Evolutionary conservation across 305 asterid species (phyloP).

Genomic region (Solanum hybrid): DNA sequence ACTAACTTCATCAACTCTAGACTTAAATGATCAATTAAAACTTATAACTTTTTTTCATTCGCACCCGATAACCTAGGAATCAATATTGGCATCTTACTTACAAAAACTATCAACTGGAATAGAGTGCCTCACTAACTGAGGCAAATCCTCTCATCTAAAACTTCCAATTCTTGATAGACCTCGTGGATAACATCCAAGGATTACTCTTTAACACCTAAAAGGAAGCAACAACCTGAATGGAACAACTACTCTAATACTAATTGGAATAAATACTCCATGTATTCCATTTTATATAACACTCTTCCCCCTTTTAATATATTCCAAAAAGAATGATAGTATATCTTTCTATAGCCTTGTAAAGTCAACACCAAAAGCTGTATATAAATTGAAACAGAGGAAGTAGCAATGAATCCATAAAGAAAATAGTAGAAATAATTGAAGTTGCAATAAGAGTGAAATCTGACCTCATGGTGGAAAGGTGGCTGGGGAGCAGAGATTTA

Average conservation of each 20-base stretch:
- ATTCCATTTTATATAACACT: background rate
- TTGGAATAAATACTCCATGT: background rate
- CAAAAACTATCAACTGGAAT: background rate
- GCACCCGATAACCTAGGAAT: background rate
- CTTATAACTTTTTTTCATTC: background rate
- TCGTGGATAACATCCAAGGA: background rate
- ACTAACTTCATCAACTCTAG: background rate
- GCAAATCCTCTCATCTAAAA: background rate
- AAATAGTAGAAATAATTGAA: background rate
- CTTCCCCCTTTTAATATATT: background rate
- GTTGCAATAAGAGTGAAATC: constrained; percentile 1
- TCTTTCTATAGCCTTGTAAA: background rate
- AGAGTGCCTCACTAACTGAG: background rate
- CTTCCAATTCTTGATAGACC: background rate
- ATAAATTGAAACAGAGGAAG: background rate
- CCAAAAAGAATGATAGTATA: background rate
- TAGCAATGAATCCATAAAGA: background rate
- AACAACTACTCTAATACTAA: background rate
- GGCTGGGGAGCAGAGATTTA: constrained; percentile 26
- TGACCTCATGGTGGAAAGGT: constrained; percentile 41
- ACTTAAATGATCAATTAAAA: background rate
- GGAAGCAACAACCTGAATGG: background rate
- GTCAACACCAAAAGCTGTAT: background rate
- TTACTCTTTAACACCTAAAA: background rate
- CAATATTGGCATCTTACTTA: background rate